Percentiles rank a stretch among this genome's conserved stretches.
These are phyloP conservation scores for Bothriochloa decipiens DNA, from an alignment of 176 grass and related monocot species.

Conservation along the genomic window DNA sequence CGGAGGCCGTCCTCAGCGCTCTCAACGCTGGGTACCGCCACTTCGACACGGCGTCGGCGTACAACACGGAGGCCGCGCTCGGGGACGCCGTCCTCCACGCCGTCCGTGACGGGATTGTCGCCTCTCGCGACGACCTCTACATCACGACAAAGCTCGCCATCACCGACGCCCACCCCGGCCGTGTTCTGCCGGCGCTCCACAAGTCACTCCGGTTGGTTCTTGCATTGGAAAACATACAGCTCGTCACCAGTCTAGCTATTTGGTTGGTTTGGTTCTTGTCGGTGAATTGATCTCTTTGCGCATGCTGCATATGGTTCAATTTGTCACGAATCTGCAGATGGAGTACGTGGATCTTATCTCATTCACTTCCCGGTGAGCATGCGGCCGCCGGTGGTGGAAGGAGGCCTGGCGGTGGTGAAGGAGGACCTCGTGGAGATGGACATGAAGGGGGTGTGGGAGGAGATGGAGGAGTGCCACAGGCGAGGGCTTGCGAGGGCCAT, in stretches of 20 bases:
- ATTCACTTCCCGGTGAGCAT: constrained; percentile 25
- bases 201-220: constrained; percentile 27
- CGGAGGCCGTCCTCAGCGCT: constrained; percentile 18
- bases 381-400: neutral
- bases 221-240: no score
- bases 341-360: constrained; percentile 37
- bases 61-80: constrained; percentile 27
- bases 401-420: neutral
- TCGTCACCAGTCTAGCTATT: no score
- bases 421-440: neutral
- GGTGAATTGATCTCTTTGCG: no score
- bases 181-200: constrained; percentile 38
- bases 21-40: constrained; percentile 45
- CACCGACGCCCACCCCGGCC: constrained; percentile 20
- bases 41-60: constrained; percentile 40
- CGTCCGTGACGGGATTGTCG: neutral
- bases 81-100: constrained; percentile 33
- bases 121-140: constrained; percentile 38
- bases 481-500: constrained; percentile 24
- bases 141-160: constrained; percentile 49
- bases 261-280: no score
- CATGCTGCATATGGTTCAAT: no score
- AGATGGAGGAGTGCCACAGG: constrained; percentile 42
- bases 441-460: constrained; percentile 30
- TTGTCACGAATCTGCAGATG: constrained; percentile 21